These are phyloP conservation scores for Heterobasidion parviporum DNA, from an alignment of 1,284 basidiomycete genomes.

Conservation along the genomic window DNA sequence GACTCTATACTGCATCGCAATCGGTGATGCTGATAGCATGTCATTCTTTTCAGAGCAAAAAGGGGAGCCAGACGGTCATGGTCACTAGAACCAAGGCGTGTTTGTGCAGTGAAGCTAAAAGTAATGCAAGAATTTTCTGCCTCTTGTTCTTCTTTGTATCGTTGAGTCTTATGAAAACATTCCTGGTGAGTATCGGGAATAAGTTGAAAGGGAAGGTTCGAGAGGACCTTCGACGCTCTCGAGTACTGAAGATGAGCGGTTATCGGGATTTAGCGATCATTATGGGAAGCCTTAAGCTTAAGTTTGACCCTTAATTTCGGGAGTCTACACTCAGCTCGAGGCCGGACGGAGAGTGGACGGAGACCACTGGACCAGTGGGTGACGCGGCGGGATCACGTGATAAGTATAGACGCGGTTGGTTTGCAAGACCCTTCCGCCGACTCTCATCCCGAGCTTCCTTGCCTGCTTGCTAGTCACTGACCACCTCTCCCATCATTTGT, in stretches of 20 bases:
- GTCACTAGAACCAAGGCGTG: conserved; percentile 28
- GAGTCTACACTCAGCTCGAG: background rate
- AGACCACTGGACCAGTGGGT: background rate
- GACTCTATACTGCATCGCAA: background rate
- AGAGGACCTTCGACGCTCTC: too few species aligned
- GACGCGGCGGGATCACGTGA: background rate
- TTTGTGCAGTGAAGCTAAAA: background rate
- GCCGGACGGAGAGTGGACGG: too few species aligned
- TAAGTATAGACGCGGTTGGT: background rate
- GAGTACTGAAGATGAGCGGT: too few species aligned
- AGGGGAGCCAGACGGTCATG: conserved; percentile 64
- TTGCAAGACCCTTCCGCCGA: background rate
- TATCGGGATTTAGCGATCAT: too few species aligned
- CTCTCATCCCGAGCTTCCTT: background rate
- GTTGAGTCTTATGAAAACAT: too few species aligned
- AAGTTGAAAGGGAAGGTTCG: too few species aligned
- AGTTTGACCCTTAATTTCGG: too few species aligned
- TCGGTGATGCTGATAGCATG: conserved; percentile 4
- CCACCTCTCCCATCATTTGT: background rate
- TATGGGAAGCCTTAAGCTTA: too few species aligned
- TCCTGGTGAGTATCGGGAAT: too few species aligned
- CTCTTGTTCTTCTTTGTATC: too few species aligned
- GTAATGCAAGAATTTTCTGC: background rate
- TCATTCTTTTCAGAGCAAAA: conserved; percentile 42
- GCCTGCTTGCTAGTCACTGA: background rate